Evolutionary conservation across 257 asterid genomes (phyloP), one percentile per base, ranked within the genome.

Genomic region (Solanum rostratum): DNA sequence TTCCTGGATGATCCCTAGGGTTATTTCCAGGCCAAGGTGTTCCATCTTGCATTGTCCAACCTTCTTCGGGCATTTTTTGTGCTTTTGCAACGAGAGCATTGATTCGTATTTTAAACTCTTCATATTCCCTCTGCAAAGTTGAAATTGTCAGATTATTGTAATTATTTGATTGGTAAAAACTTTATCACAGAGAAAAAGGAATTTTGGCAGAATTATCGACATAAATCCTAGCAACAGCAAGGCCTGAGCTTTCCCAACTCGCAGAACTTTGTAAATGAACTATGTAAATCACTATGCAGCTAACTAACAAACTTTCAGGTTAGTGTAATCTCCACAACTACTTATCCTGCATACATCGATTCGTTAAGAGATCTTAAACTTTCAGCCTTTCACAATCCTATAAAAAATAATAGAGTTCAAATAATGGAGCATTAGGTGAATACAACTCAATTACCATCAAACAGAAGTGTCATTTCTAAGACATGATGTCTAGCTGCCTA

Each of bases 31-130:
- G 97, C 97, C 97, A 93, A 73, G 95, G 49, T 76, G 95, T 93
- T 86, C 97, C 97, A 71, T 93, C 97, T 91, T 90, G 93, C 97
- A 93, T 93, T 52, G 94, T 92, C 97, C 97, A 93, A 82, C 97
- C 97, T 87, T 93, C 97, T 90, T 93, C 97, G 50, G 97, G 97
- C 93, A 93, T 93, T 88, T 93, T 93, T 85, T 91, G 95, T 55
- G 97, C 97, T 87, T 93, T 93, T 43, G 95, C 93, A 73, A 91
- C 97, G 37, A 93, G 93, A 29, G 93, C 95, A 87, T 93, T 93
- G 29, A 93, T 91, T 19, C 93, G 90, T 55, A 93, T 92, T 87
- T 93, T 93, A 83, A 93, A 93, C 84, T 93, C 97, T 84, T 93
- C 97, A 27, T 93, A 93, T 82, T 93, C 97, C 87, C 97, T 93